Evolutionary conservation across 2,329 filamentous ascomycete genomes (phyloP), one percentile per base, ranked within the genome.

Genomic region (Diaporthe caulivora): DNA sequence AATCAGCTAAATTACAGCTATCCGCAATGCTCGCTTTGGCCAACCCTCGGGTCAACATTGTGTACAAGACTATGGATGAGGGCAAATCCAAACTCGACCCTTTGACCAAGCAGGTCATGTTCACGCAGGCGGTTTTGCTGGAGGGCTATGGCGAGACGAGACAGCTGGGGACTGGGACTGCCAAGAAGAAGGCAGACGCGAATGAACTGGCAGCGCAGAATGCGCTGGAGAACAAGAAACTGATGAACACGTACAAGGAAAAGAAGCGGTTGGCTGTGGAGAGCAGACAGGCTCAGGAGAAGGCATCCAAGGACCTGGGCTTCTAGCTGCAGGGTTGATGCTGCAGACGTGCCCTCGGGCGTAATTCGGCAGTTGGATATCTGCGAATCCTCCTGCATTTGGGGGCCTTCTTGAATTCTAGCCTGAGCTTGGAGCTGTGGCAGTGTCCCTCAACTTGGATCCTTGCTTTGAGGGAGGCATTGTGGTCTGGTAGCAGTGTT

Each of bases 91-190:
- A 85, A 65, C 90, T 88, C 78, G 87, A 92, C 77, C 88, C 85
- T 77, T 83, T 86, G 57, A 84, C 81, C 18, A 88, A 87, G 1
- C 81, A 92, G 37, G 87, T 89, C 24, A 82, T 91, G 34, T 94
- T 89, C 79, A 89, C 87, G 3, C 87, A 95, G 1, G 92, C 88
- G 0, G 87, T 90, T 0, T 93, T 90, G 77, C 83, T 95, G 37
- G 88, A 90, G 26, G 93, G 92, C 0, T 93, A 91, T 86, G 93
- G 93, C 6, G 91, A 92, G 81, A 87, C 86, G 42, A 84, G 89
- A 64, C 83, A 89, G 72, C 82, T 95, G 8, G 93, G 91, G 0
- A 86, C 85, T 57, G 93, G 92, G 0, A 88, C 87, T 42, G 93
- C 89, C 1, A 82, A 90, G 75, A 90, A 88, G 71, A 95, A 95